Evolutionary conservation across 352 stramenopile species (phyloP).

Genomic region (Globisporangium rhizosaccharum): DNA sequence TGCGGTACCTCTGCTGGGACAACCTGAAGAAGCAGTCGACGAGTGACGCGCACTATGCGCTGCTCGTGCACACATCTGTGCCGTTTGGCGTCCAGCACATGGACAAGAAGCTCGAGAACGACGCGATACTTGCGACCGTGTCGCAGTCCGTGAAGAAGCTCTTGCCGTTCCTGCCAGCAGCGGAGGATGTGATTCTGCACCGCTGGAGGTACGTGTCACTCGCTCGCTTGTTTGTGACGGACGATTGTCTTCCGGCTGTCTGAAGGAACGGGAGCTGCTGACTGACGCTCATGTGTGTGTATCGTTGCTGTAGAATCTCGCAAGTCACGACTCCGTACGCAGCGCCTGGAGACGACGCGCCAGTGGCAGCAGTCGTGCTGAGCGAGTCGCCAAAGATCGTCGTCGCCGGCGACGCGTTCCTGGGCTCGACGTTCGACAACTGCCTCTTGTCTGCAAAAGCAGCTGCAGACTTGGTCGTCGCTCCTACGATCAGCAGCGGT

Average conservation of each 20-base stretch:
- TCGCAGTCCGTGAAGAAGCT: constrained; percentile 42
- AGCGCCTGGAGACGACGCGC: constrained; percentile 13
- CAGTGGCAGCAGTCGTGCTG: constrained; percentile 27
- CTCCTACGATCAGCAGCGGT: constrained; percentile 18
- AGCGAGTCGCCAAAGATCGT: constrained; percentile 50
- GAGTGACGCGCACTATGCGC: constrained; percentile 13
- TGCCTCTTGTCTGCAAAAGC: constrained; percentile 59
- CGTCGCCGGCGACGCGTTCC: constrained; percentile 59
- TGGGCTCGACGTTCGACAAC: constrained; percentile 67
- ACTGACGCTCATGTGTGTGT: constrained; percentile 1
- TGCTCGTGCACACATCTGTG: constrained; percentile 69
- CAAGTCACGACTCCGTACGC: constrained; percentile 49
- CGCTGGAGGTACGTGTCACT: constrained; percentile 45
- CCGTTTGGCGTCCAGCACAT: constrained; percentile 53
- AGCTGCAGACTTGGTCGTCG: constrained; percentile 21
- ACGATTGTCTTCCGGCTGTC: background rate
- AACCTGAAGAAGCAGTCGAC: constrained; percentile 49
- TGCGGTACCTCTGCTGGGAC: constrained; percentile 79
- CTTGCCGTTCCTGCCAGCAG: constrained; percentile 44
- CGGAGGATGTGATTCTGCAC: constrained; percentile 46
- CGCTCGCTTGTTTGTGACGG: background rate
- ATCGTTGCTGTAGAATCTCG: constrained; percentile 37
- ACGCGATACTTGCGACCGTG: constrained; percentile 49
- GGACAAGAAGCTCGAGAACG: constrained; percentile 43
- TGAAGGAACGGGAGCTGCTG: background rate